Conservation (phyloP, 192 early-diverging fungal species). For the Coemansia guatemalensis region DNA sequence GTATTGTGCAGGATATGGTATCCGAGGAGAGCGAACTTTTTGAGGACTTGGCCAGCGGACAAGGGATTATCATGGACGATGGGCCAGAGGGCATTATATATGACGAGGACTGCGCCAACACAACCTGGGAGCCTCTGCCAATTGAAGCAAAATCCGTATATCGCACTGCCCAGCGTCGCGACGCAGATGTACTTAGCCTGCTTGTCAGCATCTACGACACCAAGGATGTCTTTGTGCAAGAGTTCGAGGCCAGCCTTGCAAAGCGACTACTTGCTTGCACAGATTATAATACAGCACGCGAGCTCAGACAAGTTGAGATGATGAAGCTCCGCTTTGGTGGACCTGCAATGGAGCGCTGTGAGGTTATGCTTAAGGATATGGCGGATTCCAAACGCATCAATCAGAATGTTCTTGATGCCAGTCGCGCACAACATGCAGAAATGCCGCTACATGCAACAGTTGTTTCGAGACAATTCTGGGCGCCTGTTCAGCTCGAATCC, state of each 20-base stretch:
- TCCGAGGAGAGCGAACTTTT: constrained; percentile 61
- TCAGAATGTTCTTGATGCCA: constrained; percentile 49
- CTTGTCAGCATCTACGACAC: constrained; percentile 71
- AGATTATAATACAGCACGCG: constrained; percentile 57
- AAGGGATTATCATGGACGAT: constrained; percentile 11
- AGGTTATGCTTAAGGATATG: constrained; percentile 82
- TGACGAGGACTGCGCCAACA: constrained; percentile 52
- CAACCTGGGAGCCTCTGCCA: constrained; percentile 65
- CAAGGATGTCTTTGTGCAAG: constrained; percentile 66
- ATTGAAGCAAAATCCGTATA: constrained; percentile 53
- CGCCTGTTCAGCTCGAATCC: constrained; percentile 22
- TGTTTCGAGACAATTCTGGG: constrained; percentile 71
- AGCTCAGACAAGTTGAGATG: constrained; percentile 69
- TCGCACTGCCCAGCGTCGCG: constrained; percentile 26
- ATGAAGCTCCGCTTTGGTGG: constrained; percentile 74
- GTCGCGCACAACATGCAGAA: constrained; percentile 9
- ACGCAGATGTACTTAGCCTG: constrained; percentile 65
- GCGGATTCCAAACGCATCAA: constrained; percentile 70
- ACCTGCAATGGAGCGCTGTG: constrained; percentile 60
- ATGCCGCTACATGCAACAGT: constrained; percentile 47
- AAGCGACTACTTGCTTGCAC: constrained; percentile 49
- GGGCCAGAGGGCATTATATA: constrained; percentile 51
- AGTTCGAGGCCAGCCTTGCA: constrained; percentile 66
- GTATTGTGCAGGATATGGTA: constrained; percentile 66
- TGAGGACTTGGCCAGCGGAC: constrained; percentile 43